phyloP scores from a whole-genome alignment of 1,284 basidiomycete genomes.

The Leucoagaricus sp. region DNA sequence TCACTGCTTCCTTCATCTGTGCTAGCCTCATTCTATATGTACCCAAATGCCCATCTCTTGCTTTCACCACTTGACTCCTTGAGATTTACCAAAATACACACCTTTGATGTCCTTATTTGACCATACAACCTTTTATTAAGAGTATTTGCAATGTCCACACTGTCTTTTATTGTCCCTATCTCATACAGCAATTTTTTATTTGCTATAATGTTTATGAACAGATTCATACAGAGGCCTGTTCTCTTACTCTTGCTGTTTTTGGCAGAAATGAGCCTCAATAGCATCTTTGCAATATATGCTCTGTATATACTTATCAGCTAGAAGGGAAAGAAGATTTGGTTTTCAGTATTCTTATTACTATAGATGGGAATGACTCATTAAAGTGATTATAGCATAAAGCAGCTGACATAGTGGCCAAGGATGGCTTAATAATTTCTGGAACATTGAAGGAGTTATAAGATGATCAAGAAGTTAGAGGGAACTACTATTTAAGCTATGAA shows the following conservation, averaged over 20 bases:
- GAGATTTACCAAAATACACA: conserved; percentile 3
- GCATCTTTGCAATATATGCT: neutral
- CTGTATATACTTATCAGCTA: conserved; percentile 2
- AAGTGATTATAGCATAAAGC: neutral
- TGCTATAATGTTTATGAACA: neutral
- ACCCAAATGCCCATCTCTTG: neutral
- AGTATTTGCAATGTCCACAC: neutral
- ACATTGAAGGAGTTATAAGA: neutral
- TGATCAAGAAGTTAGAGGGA: neutral
- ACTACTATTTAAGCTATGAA: neutral
- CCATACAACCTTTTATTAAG: too few relatives aligned
- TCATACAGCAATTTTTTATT: neutral
- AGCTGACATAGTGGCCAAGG: too few relatives aligned
- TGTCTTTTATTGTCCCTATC: neutral
- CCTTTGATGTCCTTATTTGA: too few relatives aligned
- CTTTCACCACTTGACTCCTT: neutral
- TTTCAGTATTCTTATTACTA: too few relatives aligned
- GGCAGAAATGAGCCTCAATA: too few relatives aligned
- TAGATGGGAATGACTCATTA: conserved; percentile 11
- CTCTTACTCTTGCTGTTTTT: too few relatives aligned
- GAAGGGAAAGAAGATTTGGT: neutral
- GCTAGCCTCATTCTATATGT: neutral
- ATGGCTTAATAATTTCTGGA: too few relatives aligned
- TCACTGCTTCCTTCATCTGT: too few relatives aligned
- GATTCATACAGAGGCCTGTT: neutral